Conservation (phyloP, 2,329 filamentous ascomycete species). For the Bipolaris cookei region DNA sequence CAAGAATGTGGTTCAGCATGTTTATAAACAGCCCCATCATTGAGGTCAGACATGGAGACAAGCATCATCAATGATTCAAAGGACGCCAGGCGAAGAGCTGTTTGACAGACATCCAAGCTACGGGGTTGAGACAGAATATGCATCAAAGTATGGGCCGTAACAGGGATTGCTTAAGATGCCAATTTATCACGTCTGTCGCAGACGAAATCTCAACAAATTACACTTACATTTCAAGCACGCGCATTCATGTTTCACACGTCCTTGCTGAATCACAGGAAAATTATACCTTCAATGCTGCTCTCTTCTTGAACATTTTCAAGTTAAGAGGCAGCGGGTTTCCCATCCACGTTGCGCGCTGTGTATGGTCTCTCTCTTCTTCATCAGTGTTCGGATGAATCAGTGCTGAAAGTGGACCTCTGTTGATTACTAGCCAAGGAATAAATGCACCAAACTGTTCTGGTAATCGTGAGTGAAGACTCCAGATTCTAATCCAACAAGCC, state of each 20-base stretch:
- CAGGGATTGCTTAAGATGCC: neutral
- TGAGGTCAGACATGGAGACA: neutral
- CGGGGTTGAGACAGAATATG: neutral
- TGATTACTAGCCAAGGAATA: slow-evolving; percentile 81
- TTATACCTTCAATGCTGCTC: neutral
- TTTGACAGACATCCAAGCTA: neutral
- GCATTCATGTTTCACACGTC: neutral
- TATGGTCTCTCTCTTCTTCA: slow-evolving; percentile 67
- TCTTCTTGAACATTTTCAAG: slow-evolving; percentile 56
- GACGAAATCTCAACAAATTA: neutral
- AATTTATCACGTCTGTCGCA: neutral
- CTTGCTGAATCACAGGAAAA: neutral
- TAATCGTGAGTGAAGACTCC: neutral
- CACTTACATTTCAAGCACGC: neutral
- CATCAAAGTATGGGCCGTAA: neutral
- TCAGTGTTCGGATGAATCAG: slow-evolving; percentile 84
- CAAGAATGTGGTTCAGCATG: neutral
- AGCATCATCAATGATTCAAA: neutral
- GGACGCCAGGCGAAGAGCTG: neutral
- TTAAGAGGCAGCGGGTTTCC: slow-evolving; percentile 70
- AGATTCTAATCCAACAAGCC: too few species aligned
- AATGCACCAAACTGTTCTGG: slow-evolving; percentile 84
- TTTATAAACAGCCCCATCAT: neutral
- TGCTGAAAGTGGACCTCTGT: slow-evolving; percentile 78
- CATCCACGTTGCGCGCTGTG: slow-evolving; percentile 75